A percentile compares a stretch with the other conserved stretches of the same genome.
Evolutionary conservation across 306 rosid genomes (phyloP).

Genomic region (Cucurbita pepo): DNA sequence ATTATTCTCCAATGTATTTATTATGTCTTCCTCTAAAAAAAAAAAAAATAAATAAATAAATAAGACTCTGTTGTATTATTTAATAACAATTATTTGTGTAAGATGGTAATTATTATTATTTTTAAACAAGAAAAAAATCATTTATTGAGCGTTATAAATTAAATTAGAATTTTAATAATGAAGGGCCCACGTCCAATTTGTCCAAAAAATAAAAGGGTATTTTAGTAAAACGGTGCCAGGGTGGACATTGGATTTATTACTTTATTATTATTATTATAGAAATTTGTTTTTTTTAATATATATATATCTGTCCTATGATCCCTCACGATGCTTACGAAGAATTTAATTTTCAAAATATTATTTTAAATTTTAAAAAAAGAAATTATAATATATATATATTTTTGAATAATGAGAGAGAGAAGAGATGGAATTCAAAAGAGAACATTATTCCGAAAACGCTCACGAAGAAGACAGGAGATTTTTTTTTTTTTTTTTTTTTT

Average conservation of each 20-base stretch:
- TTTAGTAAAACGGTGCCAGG: background rate
- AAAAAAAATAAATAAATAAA: too few species aligned
- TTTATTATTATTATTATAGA: background rate
- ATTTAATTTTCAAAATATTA: background rate
- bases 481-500: too few species aligned
- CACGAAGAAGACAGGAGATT: too few species aligned
- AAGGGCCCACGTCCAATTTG: background rate
- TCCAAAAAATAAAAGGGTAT: background rate
- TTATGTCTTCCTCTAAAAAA: too few species aligned
- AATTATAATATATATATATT: too few species aligned
- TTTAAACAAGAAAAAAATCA: background rate
- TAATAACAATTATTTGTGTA: too few species aligned
- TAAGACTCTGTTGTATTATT: too few species aligned
- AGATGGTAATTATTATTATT: background rate
- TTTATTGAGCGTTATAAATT: background rate
- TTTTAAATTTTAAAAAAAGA: background rate
- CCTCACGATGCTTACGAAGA: background rate
- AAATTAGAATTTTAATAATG: background rate
- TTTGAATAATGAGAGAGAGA: background rate
- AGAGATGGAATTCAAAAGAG: constrained; percentile 1
- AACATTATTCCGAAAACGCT: too few species aligned
- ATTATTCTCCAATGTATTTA: too few species aligned
- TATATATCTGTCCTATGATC: background rate
- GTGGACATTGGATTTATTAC: background rate
- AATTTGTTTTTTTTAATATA: background rate